Evolutionary conservation across 768 basidiomycete species (phyloP).

Genomic region (Tulasnella sp.): DNA sequence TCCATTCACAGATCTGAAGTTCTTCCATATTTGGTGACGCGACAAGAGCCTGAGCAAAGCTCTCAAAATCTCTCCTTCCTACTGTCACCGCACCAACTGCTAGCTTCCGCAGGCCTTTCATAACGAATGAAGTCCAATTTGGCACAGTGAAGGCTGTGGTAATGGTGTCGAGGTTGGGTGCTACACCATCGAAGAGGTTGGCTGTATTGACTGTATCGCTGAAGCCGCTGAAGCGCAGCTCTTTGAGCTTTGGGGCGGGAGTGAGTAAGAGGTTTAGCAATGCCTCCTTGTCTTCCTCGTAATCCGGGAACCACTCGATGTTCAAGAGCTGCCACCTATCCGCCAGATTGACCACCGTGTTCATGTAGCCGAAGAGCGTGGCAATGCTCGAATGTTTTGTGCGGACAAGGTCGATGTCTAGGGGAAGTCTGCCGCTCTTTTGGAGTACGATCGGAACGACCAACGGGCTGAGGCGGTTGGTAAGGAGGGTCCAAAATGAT

Average conservation of each 20-base stretch:
- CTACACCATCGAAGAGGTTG: not conserved
- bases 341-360: not conserved
- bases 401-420: not conserved
- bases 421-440: not conserved
- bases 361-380: not conserved
- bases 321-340: not conserved
- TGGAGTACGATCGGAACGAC: not conserved
- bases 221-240: not conserved
- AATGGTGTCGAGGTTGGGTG: not conserved
- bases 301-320: not conserved
- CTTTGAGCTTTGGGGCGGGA: not conserved
- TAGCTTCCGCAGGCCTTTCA: not conserved
- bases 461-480: not conserved
- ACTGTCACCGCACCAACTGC: not conserved
- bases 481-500: not conserved
- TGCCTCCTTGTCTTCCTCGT: not conserved
- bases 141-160: not conserved
- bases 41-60: not conserved
- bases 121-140: not conserved
- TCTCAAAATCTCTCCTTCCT: not conserved
- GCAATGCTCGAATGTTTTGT: not conserved
- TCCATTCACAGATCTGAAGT: not conserved
- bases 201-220: not conserved
- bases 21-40: not conserved
- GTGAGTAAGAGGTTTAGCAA: not conserved